Percentiles rank a stretch among this genome's conserved stretches.
Evolutionary conservation across 495 filamentous ascomycete species (phyloP).

Genomic region (Lepraria neglecta): DNA sequence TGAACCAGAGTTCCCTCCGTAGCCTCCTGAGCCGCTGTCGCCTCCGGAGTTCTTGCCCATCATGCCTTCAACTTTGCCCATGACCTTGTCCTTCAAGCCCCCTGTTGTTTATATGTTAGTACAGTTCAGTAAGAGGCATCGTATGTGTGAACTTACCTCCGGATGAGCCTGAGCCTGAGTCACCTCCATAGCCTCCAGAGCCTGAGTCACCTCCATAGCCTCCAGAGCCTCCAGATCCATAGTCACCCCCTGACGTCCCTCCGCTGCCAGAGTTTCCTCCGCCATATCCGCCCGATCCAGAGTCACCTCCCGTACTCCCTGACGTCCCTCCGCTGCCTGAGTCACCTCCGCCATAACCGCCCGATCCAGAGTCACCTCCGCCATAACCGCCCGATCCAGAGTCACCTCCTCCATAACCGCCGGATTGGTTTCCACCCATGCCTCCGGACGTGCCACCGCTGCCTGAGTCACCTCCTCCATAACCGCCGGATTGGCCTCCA

Average conservation of each 20-base stretch:
- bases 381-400: conserved; percentile 29
- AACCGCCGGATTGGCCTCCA: conserved; percentile 18
- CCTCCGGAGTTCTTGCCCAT: not conserved
- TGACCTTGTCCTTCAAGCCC: conserved; percentile 10
- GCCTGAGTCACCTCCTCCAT: conserved; percentile 22
- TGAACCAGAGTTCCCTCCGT: conserved; percentile 12
- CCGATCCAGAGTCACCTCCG: conserved; percentile 32
- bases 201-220: conserved; percentile 26
- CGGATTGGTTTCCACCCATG: conserved; percentile 9
- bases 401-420: conserved; percentile 21
- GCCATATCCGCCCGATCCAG: not conserved
- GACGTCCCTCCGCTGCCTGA: conserved; percentile 19
- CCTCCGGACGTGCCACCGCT: conserved; percentile 17
- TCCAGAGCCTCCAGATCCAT: not conserved
- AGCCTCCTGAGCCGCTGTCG: conserved; percentile 3
- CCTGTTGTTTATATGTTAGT: not conserved
- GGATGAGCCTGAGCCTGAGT: conserved; percentile 10
- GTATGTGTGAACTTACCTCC: conserved; percentile 5
- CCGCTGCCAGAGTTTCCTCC: not conserved
- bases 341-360: conserved; percentile 9
- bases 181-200: conserved; percentile 13
- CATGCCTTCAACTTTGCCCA: conserved; percentile 16
- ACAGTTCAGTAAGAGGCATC: not conserved
- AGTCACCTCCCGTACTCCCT: conserved; percentile 9
- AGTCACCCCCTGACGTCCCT: not conserved